A percentile compares a stretch with the other conserved stretches of the same genome.
Evolutionary conservation across 345 rosid species (phyloP).

Genomic region (Gossypium stocksii): DNA sequence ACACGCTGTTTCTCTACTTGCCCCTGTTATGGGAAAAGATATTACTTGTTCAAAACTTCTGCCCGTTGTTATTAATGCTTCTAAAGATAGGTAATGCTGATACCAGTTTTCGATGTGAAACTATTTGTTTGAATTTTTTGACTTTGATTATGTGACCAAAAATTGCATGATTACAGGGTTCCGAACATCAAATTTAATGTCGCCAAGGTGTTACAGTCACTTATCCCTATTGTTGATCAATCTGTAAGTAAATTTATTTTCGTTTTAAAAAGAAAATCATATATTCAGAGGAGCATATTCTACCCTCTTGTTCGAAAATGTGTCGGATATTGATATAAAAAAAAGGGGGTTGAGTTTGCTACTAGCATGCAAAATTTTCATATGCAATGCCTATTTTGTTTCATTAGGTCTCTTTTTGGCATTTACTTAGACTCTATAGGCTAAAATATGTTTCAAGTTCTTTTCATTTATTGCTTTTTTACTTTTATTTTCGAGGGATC

Average conservation of each 20-base stretch:
- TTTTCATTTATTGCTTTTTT: too few species aligned
- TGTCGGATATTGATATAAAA: too few species aligned
- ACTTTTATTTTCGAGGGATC: too few species aligned
- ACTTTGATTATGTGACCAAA: neutral
- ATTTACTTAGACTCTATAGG: too few species aligned
- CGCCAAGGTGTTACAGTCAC: constrained; percentile 90
- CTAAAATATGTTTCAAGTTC: too few species aligned
- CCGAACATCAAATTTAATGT: constrained; percentile 96
- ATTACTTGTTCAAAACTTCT: constrained; percentile 80
- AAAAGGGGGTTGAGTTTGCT: too few species aligned
- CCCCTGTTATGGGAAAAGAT: constrained; percentile 88
- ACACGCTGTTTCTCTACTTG: constrained; percentile 73
- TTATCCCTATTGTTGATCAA: constrained; percentile 75
- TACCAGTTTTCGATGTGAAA: neutral
- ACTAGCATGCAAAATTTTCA: too few species aligned
- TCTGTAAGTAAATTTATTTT: constrained; percentile 48
- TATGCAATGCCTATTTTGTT: too few species aligned
- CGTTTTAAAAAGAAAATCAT: neutral
- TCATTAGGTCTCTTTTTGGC: too few species aligned
- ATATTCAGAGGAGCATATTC: too few species aligned
- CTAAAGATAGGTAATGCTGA: constrained; percentile 75
- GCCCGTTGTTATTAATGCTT: constrained; percentile 66
- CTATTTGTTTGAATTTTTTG: neutral
- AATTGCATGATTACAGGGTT: constrained; percentile 45
- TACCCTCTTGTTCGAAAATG: too few species aligned